Conservation (phyloP, 495 filamentous ascomycete species). For the Hamigera avellanea region DNA sequence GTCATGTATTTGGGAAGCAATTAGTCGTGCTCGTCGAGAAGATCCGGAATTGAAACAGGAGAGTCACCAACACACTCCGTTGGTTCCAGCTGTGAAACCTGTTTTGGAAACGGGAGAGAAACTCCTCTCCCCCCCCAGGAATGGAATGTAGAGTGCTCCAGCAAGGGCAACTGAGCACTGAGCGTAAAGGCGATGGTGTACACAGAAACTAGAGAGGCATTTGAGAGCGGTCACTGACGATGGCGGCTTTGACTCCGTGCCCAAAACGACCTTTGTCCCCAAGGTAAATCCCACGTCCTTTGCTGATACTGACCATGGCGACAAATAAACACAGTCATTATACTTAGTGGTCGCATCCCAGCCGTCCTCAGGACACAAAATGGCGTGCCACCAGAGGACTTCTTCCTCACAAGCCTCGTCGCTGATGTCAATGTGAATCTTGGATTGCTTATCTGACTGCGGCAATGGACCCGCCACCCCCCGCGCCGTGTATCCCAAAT, state of each 20-base stretch:
- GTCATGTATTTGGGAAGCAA: conserved; percentile 16
- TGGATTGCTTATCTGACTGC: conserved; percentile 2
- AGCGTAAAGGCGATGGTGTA: conserved; percentile 11
- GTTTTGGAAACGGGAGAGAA: conserved; percentile 12
- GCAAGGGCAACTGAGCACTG: conserved; percentile 18
- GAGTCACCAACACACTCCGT: background rate
- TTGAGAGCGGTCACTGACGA: conserved; percentile 11
- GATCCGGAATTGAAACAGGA: conserved; percentile 4
- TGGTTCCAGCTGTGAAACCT: background rate
- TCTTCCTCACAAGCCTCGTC: conserved; percentile 9
- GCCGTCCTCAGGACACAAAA: conserved; percentile 8
- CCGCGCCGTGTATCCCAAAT: conserved; percentile 4
- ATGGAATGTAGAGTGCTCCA: conserved; percentile 16
- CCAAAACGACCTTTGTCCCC: background rate
- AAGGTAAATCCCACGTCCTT: conserved; percentile 3
- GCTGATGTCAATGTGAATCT: conserved; percentile 11
- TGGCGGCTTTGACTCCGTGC: conserved; percentile 4
- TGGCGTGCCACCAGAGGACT: conserved; percentile 10
- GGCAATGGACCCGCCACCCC: background rate
- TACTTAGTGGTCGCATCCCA: conserved; percentile 12
- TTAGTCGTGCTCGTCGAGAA: conserved; percentile 6
- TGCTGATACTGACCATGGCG: conserved; percentile 14
- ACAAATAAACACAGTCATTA: conserved; percentile 14
- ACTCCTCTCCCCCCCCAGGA: conserved; percentile 5
- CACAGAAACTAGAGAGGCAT: conserved; percentile 17